Percentiles rank a stretch among this genome's conserved stretches.
phyloP scores from a whole-genome alignment of 192 early-diverging fungal species.

The Rhizophagus prolifer region DNA sequence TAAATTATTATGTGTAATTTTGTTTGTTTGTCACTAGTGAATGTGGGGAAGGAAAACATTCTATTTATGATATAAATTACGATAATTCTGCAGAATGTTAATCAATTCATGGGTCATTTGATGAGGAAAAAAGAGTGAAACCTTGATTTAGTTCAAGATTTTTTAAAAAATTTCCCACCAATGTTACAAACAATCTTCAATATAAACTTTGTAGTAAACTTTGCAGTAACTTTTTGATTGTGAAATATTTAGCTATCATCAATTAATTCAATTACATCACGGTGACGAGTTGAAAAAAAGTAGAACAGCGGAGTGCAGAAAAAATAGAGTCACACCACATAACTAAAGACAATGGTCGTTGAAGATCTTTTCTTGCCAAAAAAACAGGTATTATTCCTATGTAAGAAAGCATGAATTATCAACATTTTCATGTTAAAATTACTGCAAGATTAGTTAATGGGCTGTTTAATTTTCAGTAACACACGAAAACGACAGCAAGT shows the following conservation, averaged over 20 bases:
- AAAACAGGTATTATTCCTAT: neutral
- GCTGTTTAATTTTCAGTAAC: neutral
- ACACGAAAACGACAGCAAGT: neutral
- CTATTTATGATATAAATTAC: neutral
- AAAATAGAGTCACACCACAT: neutral
- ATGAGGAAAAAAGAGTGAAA: neutral
- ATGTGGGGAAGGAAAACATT: neutral
- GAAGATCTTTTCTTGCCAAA: neutral
- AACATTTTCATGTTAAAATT: neutral
- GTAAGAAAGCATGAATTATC: neutral
- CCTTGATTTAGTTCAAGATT: neutral
- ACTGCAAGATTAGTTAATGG: neutral
- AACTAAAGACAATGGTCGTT: neutral
- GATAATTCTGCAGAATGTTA: neutral
- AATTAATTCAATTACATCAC: neutral
- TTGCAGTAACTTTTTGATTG: neutral
- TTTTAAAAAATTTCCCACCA: neutral
- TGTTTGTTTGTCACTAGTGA: neutral
- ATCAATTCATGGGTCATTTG: neutral
- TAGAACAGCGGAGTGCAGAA: neutral
- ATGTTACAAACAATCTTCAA: neutral
- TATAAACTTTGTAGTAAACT: neutral
- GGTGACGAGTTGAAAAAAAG: neutral
- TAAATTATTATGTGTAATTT: neutral
- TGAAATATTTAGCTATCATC: neutral